Percentiles rank a stretch among this genome's conserved stretches.
These are phyloP conservation scores for Haplographium delicatum DNA, from an alignment of 495 filamentous ascomycete genomes.

Conservation along the genomic window DNA sequence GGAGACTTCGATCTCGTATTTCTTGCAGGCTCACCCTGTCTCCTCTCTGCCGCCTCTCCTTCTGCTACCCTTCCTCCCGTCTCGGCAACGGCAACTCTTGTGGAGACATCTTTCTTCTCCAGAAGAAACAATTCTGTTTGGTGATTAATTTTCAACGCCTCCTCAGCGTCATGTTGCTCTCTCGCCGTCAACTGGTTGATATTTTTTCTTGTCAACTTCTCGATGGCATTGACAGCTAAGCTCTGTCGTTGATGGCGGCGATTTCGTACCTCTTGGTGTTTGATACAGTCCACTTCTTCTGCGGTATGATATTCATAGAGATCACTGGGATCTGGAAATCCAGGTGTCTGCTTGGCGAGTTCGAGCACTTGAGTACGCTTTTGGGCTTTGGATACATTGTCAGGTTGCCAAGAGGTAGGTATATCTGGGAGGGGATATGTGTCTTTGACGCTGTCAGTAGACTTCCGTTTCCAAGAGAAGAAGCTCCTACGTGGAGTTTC, in stretches of 20 bases:
- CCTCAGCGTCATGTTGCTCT: background rate
- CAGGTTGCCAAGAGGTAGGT: conserved; percentile 3
- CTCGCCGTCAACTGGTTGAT: background rate
- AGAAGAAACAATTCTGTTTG: no score
- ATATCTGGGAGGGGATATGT: conserved; percentile 8
- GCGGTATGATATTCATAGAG: background rate
- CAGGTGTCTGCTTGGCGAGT: background rate
- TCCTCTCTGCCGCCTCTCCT: no score
- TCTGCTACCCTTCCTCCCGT: no score
- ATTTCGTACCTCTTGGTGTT: background rate
- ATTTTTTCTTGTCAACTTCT: background rate
- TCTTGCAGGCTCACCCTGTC: no score
- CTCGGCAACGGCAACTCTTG: no score
- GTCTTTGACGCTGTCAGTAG: background rate
- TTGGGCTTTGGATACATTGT: background rate
- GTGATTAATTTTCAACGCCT: background rate
- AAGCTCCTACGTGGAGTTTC: background rate
- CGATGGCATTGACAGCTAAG: background rate
- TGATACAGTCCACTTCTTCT: background rate
- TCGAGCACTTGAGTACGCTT: conserved; percentile 1
- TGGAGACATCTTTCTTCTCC: no score
- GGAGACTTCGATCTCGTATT: no score
- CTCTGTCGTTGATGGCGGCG: background rate
- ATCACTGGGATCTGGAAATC: background rate
- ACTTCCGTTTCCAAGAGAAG: background rate